Percentiles rank a stretch among this genome's conserved stretches.
Evolutionary conservation across 179 eudicot species (phyloP).

Genomic region (Carnegiea gigantea): DNA sequence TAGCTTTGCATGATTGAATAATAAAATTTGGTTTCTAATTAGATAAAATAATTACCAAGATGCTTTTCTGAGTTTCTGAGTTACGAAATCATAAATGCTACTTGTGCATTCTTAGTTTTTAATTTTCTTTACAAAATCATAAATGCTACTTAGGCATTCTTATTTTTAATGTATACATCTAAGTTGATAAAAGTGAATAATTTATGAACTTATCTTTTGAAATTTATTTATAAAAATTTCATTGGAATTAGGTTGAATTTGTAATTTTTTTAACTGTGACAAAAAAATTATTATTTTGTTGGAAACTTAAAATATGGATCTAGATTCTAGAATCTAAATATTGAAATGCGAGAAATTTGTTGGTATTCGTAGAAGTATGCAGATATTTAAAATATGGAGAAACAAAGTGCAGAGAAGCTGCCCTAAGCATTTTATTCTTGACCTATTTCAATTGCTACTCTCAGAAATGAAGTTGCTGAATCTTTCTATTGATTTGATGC

Average conservation of each 20-base stretch:
- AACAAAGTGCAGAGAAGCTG: not conserved
- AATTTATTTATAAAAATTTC: not conserved
- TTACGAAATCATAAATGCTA: too few relatives aligned
- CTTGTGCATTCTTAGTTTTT: too few relatives aligned
- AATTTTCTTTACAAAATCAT: too few relatives aligned
- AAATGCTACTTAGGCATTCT: too few relatives aligned
- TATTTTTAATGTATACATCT: too few relatives aligned
- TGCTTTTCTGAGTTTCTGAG: too few relatives aligned
- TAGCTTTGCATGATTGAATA: too few relatives aligned
- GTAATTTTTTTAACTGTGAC: not conserved
- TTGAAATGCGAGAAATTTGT: not conserved
- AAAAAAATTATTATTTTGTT: not conserved
- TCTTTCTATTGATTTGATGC: not conserved
- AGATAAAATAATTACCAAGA: too few relatives aligned
- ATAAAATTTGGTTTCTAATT: too few relatives aligned
- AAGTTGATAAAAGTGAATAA: too few relatives aligned
- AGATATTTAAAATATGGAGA: not conserved
- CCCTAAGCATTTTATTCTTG: not conserved
- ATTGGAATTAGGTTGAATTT: not conserved
- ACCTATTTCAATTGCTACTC: not conserved
- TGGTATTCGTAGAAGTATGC: not conserved
- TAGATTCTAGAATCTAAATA: not conserved
- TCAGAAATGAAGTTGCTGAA: not conserved
- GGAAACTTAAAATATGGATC: not conserved
- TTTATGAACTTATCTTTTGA: not conserved